Evolutionary conservation across 2,329 filamentous ascomycete species (phyloP), one percentile per base, ranked within the genome.

Genomic region (Aurifilum marmelostoma): DNA sequence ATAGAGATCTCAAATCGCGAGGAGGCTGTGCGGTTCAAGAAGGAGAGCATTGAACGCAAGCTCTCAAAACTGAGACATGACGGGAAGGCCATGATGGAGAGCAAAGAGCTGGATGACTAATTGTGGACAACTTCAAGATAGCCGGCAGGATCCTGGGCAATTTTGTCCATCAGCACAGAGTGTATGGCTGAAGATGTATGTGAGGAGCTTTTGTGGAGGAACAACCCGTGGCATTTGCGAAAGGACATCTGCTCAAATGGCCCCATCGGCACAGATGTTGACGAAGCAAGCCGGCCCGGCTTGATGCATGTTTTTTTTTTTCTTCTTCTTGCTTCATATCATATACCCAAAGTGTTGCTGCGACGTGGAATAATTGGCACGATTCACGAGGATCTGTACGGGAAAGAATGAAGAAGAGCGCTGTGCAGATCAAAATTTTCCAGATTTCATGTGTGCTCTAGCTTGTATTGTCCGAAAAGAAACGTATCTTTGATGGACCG

Each of bases 41-140:
- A 82, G 6, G 83, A 86, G 72, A 81, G 80, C n/a, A 87, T 89
- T 71, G 85, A 83, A 69, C 79, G 80, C 67, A 88, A 86, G 72
- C 79, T 89, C 63, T 77, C 78, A 67, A 86, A 85, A 69, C 81
- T 89, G 77, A 86, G 83, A 78, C 80, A 84, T 71, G 86, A 89
- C 72, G 87, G 87, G 58, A 81, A 85, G 76, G 83, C 80, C 47
- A 86, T 89, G 79, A 85, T 89, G 77, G 78, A 82, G 50, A 82
- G 83, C 65, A 82, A 78, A 73, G 76, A 76, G 29, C 71, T 75
- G 65, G 77, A 78, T 29, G 70, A 62, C 52, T 69, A 65, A 27
- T 29, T 11, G 14, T n/a, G 43, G n/a, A 18, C 43, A 54, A 47
- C 5, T 29, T 8, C 27, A 4, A 43, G 12, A 24, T 41, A 29